These are phyloP conservation scores for Colletotrichum phormii DNA, from an alignment of 2,329 filamentous ascomycete genomes.

Conservation along the genomic window DNA sequence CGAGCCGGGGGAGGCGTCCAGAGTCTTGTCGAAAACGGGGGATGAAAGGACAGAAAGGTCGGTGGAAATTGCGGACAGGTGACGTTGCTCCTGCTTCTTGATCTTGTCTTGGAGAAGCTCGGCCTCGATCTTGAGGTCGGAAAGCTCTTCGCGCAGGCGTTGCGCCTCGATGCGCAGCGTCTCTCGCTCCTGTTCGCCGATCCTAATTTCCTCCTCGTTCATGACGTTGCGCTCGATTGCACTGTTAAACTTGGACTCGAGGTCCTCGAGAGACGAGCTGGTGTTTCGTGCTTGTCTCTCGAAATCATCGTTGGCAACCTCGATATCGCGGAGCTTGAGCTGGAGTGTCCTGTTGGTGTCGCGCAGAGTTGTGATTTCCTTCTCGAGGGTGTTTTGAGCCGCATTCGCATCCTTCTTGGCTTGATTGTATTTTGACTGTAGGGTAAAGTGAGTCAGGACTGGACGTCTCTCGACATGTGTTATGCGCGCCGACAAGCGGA, in stretches of 20 bases:
- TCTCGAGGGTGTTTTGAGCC: conserved; percentile 88
- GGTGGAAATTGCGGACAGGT: conserved; percentile 70
- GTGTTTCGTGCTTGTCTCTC: conserved; percentile 97
- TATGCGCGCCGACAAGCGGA: background rate
- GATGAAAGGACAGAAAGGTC: conserved; percentile 75
- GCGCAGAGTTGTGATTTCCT: conserved; percentile 92
- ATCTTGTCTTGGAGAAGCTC: conserved; percentile 96
- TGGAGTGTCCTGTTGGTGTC: conserved; percentile 86
- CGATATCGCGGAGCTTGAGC: conserved; percentile 89
- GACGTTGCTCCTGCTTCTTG: conserved; percentile 73
- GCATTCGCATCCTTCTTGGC: conserved; percentile 88
- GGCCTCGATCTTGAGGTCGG: conserved; percentile 92
- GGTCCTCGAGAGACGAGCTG: conserved; percentile 92
- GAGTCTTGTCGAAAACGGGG: conserved; percentile 77
- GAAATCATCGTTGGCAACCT: conserved; percentile 98
- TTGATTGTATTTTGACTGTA: conserved; percentile 93
- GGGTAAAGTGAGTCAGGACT: conserved; percentile 30
- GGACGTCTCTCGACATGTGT: background rate
- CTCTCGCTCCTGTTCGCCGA: conserved; percentile 92
- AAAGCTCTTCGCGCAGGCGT: conserved; percentile 88
- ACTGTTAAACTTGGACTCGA: conserved; percentile 97
- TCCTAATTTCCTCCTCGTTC: conserved; percentile 94
- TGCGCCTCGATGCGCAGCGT: conserved; percentile 89
- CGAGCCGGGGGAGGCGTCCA: conserved; percentile 81
- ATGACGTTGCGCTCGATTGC: conserved; percentile 92